phyloP scores from a whole-genome alignment of 2,329 filamentous ascomycete species.

The Arthrinium phaeospermum region DNA sequence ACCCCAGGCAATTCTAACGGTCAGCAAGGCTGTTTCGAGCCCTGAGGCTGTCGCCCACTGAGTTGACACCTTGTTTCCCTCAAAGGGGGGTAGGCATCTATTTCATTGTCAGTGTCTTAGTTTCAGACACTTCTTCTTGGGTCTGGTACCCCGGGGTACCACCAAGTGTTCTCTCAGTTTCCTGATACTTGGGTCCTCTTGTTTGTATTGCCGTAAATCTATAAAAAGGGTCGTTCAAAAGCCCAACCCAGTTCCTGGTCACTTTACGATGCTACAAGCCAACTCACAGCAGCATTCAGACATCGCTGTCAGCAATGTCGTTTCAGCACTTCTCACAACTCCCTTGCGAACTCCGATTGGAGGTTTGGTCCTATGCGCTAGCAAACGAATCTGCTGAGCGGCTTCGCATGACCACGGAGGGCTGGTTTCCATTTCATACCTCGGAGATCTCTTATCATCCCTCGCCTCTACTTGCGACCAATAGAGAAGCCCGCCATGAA shows the following conservation, averaged over 20 bases:
- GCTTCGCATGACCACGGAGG: too few species aligned
- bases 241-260: background rate
- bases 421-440: background rate
- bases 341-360: background rate
- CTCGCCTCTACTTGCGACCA: background rate
- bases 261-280: background rate
- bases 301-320: background rate
- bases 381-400: background rate
- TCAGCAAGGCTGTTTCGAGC: background rate
- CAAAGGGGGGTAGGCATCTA: background rate
- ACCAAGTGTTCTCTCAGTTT: background rate
- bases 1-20: background rate
- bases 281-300: background rate
- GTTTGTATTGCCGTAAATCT: background rate
- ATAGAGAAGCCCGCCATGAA: background rate
- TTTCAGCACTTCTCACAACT: background rate
- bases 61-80: too few species aligned
- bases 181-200: background rate
- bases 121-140: background rate
- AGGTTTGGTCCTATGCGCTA: background rate
- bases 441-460: background rate
- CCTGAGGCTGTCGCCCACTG: background rate
- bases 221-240: background rate
- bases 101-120: background rate
- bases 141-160: too few species aligned